phyloP scores from a whole-genome alignment of 495 filamentous ascomycete species.

The Trypethelium eluteriae region DNA sequence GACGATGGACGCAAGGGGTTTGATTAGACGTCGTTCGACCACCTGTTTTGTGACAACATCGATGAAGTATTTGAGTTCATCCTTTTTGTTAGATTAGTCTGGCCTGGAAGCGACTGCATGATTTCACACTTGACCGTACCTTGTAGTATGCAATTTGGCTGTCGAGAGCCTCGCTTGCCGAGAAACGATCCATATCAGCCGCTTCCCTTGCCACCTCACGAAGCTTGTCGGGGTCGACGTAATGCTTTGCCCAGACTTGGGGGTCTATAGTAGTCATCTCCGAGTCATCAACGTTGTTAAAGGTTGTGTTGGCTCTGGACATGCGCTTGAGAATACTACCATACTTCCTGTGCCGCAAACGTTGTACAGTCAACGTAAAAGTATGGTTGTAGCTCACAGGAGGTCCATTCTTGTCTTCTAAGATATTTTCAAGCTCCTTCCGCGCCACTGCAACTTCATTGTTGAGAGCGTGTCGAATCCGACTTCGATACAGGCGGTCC shows the following conservation, averaged over 20 bases:
- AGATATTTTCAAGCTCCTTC: slow-evolving; percentile 11
- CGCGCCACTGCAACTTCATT: slow-evolving; percentile 12
- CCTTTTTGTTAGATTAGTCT: slow-evolving; percentile 18
- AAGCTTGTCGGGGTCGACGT: neutral
- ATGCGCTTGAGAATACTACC: neutral
- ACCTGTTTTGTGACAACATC: slow-evolving; percentile 30
- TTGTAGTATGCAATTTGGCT: slow-evolving; percentile 21
- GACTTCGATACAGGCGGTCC: slow-evolving; percentile 12
- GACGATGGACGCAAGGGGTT: slow-evolving; percentile 21
- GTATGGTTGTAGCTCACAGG: slow-evolving; percentile 21
- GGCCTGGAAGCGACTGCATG: neutral
- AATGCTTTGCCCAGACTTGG: neutral
- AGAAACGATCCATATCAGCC: slow-evolving; percentile 20
- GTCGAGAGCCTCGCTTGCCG: slow-evolving; percentile 20
- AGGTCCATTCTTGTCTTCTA: slow-evolving; percentile 14
- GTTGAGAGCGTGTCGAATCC: slow-evolving; percentile 14
- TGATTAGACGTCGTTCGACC: slow-evolving; percentile 34
- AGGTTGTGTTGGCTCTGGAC: neutral
- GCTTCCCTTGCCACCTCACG: neutral
- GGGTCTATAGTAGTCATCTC: neutral
- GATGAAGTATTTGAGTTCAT: slow-evolving; percentile 33
- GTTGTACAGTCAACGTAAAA: slow-evolving; percentile 13
- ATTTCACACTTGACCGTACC: slow-evolving; percentile 15
- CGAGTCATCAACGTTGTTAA: neutral
- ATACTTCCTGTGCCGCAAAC: slow-evolving; percentile 5